Evolutionary conservation across 1,284 basidiomycete species (phyloP).

Genomic region (Cutaneotrichosporon sp.): DNA sequence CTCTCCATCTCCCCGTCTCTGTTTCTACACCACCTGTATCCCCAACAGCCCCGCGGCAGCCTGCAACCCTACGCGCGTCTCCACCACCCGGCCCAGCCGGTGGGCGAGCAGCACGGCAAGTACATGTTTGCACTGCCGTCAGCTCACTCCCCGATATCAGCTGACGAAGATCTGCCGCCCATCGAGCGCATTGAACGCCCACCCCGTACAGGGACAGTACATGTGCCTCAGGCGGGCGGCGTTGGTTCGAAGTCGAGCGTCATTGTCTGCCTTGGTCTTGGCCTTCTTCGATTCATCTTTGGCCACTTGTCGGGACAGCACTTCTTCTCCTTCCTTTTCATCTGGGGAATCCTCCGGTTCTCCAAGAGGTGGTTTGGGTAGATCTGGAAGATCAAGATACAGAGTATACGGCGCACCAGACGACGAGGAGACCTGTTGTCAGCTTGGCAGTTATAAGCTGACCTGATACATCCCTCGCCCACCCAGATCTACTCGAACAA

Average conservation of each 20-base stretch:
- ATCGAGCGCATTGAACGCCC: conserved; percentile 41
- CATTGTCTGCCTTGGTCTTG: not conserved
- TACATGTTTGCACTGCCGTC: conserved; percentile 47
- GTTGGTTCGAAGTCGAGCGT: not conserved
- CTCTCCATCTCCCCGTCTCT: no score
- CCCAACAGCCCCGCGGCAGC: conserved; percentile 37
- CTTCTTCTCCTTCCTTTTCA: not conserved
- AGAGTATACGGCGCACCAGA: conserved; percentile 44
- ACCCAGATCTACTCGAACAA: conserved; percentile 26
- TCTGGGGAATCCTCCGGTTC: not conserved
- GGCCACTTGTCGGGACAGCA: not conserved
- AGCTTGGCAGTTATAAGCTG: conserved; percentile 10
- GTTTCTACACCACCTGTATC: not conserved
- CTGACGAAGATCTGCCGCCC: conserved; percentile 36
- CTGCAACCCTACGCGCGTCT: conserved; percentile 29
- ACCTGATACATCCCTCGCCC: conserved; percentile 41
- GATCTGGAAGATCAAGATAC: conserved; percentile 29
- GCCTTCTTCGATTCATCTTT: not conserved
- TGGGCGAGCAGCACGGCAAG: conserved; percentile 41
- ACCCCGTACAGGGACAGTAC: conserved; percentile 50
- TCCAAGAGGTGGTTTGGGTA: not conserved
- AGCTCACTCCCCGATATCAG: not conserved
- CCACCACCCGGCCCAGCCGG: conserved; percentile 31
- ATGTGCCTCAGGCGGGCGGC: conserved; percentile 18
- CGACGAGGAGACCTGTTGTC: conserved; percentile 36